Conservation (phyloP, 1,284 basidiomycete species). For the Trametes sp. region DNA sequence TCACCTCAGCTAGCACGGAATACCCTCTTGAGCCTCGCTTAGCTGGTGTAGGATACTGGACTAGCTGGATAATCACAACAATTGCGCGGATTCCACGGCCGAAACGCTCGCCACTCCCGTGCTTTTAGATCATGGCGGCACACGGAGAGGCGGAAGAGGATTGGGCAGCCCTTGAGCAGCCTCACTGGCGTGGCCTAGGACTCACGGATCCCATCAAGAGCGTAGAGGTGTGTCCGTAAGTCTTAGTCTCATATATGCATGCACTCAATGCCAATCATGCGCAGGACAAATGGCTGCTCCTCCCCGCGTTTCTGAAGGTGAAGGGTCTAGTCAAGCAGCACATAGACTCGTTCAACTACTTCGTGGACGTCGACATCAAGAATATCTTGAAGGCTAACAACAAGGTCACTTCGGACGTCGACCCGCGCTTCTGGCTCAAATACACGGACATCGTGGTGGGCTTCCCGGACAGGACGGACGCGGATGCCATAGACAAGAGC, state of each 20-base stretch:
- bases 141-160: conserved; percentile 53
- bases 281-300: conserved; percentile 96
- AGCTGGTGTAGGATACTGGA: too few relatives aligned
- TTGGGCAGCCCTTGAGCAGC: conserved; percentile 66
- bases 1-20: too few relatives aligned
- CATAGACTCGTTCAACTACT: conserved; percentile 99
- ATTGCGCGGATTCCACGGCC: neutral
- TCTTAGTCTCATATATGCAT: neutral
- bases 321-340: conserved; percentile 99
- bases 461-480: conserved; percentile 89
- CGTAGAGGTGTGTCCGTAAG: conserved; percentile 65
- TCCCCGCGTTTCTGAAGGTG: conserved; percentile 95
- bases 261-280: neutral
- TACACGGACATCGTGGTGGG: conserved; percentile 96
- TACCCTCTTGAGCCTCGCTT: too few relatives aligned
- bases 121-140: conserved; percentile 11
- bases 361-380: conserved; percentile 96
- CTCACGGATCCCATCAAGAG: conserved; percentile 82
- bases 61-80: too few relatives aligned
- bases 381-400: conserved; percentile 96
- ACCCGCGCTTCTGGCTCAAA: conserved; percentile 97
- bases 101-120: neutral
- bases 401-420: conserved; percentile 95
- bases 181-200: conserved; percentile 75
- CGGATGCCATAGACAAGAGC: conserved; percentile 79